Percentiles rank a stretch among this genome's conserved stretches.
Conservation (phyloP, 1,139 yeast genomes). For the Diutina sp. region DNA sequence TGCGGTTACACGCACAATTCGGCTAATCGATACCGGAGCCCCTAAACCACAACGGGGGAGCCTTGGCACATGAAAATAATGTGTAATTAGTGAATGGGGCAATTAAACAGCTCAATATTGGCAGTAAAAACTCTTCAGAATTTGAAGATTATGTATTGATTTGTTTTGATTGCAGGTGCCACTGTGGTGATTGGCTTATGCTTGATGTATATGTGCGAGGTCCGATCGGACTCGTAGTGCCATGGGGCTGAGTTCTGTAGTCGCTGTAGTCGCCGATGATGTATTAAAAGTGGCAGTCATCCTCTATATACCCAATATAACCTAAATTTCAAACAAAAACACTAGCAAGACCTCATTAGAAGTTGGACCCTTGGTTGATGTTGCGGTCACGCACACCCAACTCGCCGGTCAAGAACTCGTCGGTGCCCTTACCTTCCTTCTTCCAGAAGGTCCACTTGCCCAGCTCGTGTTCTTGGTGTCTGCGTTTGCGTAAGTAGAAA, state of each 20-base stretch:
- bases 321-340: neutral
- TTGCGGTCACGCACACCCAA: constrained; percentile 39
- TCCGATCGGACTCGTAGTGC: too few species aligned
- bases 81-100: too few species aligned
- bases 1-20: neutral
- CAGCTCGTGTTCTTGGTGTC: constrained; percentile 13
- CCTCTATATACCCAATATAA: neutral
- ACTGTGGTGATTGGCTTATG: too few species aligned
- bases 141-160: too few species aligned
- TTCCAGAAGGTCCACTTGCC: constrained; percentile 37
- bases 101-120: too few species aligned
- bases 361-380: constrained; percentile 35
- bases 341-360: constrained; percentile 11
- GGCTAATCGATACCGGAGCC: neutral
- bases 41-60: neutral
- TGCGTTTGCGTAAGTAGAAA: constrained; percentile 23
- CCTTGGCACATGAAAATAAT: neutral
- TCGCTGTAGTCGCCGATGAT: neutral
- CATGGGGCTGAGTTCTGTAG: too few species aligned
- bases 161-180: too few species aligned
- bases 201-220: too few species aligned
- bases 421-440: constrained; percentile 30
- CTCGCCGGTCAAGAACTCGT: constrained; percentile 45
- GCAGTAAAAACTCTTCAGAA: too few species aligned
- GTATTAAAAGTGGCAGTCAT: neutral